phyloP scores from a whole-genome alignment of 768 basidiomycete genomes.

The Gelatoporia subvermispora region DNA sequence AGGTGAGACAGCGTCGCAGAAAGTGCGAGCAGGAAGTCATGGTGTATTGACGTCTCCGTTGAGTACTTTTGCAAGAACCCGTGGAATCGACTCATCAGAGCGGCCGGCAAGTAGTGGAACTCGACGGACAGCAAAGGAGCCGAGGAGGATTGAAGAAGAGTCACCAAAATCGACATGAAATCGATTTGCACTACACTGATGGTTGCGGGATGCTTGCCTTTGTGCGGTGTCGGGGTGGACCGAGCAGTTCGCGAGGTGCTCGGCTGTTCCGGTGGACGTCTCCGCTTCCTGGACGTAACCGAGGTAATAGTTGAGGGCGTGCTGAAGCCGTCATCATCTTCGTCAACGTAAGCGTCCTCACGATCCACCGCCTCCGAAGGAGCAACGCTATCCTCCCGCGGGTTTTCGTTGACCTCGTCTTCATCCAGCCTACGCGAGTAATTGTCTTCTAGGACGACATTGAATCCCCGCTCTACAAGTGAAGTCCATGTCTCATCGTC shows the following conservation, averaged over 20 bases:
- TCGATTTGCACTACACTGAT: slow-evolving; percentile 63
- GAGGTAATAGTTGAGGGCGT: background rate
- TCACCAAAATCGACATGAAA: slow-evolving; percentile 57
- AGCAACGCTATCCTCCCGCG: slow-evolving; percentile 25
- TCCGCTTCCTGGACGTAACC: slow-evolving; percentile 2
- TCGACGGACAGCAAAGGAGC: slow-evolving; percentile 51
- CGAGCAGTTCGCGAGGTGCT: slow-evolving; percentile 4
- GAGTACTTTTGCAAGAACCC: slow-evolving; percentile 65
- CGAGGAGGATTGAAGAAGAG: slow-evolving; percentile 52
- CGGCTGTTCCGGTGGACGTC: slow-evolving; percentile 1
- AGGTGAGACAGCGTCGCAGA: slow-evolving; percentile 68
- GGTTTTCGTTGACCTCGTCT: slow-evolving; percentile 21
- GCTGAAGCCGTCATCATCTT: background rate
- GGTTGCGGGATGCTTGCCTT: slow-evolving; percentile 9
- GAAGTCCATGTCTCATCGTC: slow-evolving; percentile 60
- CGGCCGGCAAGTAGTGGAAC: slow-evolving; percentile 36
- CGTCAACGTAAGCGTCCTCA: slow-evolving; percentile 6
- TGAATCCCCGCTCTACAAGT: slow-evolving; percentile 69
- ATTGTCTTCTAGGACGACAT: slow-evolving; percentile 64
- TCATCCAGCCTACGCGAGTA: slow-evolving; percentile 33
- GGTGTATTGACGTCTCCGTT: slow-evolving; percentile 72
- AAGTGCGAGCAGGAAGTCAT: slow-evolving; percentile 66
- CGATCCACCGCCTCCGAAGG: slow-evolving; percentile 29
- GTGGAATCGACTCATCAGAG: slow-evolving; percentile 54
- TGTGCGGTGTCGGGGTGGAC: slow-evolving; percentile 10